Base-by-base conservation (phyloP, 495 filamentous ascomycete genomes). In the Talaromyces wortmannii region DNA sequence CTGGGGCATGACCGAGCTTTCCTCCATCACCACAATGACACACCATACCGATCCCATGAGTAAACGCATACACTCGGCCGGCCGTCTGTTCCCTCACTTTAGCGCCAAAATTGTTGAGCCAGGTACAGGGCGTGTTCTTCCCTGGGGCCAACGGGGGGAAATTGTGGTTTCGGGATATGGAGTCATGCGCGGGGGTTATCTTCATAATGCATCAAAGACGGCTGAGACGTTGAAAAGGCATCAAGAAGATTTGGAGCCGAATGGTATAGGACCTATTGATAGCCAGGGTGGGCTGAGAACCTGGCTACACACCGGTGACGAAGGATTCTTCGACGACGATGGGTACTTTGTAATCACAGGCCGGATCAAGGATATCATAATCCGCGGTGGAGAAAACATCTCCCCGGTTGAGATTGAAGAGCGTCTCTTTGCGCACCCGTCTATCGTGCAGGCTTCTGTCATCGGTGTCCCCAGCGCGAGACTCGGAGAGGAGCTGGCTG, bases 321-420 rank as follows among this genome's bases (percentile, higher is more conserved):
- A 68, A 32, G 59, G 55, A 4, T 40, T 57, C 4, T 16, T 68
- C n/a, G 59, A 68, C 44, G 16, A 30, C 0, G 57, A 66, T 23
- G 65, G 59, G 1, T 83, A 84, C 59, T 85, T 82, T 59, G 74
- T 68, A 11, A 86, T 89, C 57, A 86, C 83, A 4, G 82, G 83
- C 8, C 69, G 90, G 12, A 89, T 95, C 61, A 95, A 95, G 69
- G 91, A 96, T 57, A 72, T 95, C 46, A 88, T 96, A 57, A 95
- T 95, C 57, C 78, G 87, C 31, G 63, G 63, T 13, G 62, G 60
- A 8, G 64, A 67, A 31, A 67, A 67, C 30, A 67, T 67, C 29
- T 65, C 57, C 16, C 62, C 65, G 0, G 23, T 48, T 1, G 65
- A 67, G 43, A 67, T 65, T 40, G 62, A 67, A 42, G 62, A 65